phyloP scores from a whole-genome alignment of 352 stramenopile species.

The Phytophthora pluvialis region DNA sequence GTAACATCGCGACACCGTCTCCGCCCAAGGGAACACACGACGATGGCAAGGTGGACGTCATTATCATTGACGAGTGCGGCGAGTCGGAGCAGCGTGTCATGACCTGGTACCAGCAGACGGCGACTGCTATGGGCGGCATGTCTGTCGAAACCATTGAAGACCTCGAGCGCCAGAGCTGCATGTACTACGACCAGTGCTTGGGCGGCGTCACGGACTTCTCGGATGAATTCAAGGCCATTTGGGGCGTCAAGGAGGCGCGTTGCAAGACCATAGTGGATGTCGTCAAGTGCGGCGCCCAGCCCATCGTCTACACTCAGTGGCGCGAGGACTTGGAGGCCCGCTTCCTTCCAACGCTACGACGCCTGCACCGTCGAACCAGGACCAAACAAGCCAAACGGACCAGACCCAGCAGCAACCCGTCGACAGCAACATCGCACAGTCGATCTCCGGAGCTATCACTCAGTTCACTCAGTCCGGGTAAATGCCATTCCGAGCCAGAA shows the following conservation, averaged over 20 bases:
- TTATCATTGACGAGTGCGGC: conserved; percentile 32
- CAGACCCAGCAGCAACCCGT: too few species aligned
- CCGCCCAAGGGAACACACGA: conserved; percentile 7
- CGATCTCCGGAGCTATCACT: too few species aligned
- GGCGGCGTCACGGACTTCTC: conserved; percentile 50
- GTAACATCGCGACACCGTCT: neutral
- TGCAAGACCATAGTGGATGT: conserved; percentile 54
- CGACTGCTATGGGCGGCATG: conserved; percentile 39
- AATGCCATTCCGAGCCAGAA: too few species aligned
- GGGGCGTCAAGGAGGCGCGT: conserved; percentile 42
- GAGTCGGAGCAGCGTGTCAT: conserved; percentile 34
- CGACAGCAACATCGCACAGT: too few species aligned
- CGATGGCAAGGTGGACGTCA: conserved; percentile 40
- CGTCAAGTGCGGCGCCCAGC: conserved; percentile 43
- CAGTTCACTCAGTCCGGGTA: too few species aligned
- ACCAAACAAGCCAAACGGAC: too few species aligned
- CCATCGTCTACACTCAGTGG: conserved; percentile 39
- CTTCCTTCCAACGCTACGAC: too few species aligned
- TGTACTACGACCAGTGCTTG: conserved; percentile 61
- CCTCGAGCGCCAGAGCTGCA: conserved; percentile 58
- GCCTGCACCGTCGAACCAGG: too few species aligned
- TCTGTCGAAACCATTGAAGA: conserved; percentile 45
- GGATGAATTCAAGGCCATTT: conserved; percentile 50
- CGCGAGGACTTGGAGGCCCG: conserved; percentile 43
- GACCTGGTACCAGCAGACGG: conserved; percentile 49